Percentiles rank a stretch among this genome's conserved stretches.
phyloP scores from a whole-genome alignment of 202 grass and related monocot species.

The Panicum hallii region DNA sequence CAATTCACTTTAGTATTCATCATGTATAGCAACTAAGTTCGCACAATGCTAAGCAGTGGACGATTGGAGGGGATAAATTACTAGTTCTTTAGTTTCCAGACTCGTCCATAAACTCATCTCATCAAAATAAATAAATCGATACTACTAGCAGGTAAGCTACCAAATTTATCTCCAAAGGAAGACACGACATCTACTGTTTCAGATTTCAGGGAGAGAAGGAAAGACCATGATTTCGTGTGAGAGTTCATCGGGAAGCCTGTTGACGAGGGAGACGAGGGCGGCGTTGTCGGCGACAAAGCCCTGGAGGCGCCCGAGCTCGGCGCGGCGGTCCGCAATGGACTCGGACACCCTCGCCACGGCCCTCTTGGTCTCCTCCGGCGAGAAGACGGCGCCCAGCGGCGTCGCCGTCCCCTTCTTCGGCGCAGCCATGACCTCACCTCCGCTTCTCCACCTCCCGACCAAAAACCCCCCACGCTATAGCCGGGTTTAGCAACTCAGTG shows the following conservation, averaged over 20 bases:
- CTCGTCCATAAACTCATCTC: background rate
- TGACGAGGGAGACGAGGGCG: constrained; percentile 70
- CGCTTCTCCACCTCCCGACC: background rate
- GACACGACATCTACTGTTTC: background rate
- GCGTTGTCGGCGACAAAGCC: constrained; percentile 78
- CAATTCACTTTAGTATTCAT: background rate
- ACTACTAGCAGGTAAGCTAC: background rate
- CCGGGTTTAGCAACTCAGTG: background rate
- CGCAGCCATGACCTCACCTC: constrained; percentile 30
- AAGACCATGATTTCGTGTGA: constrained; percentile 90
- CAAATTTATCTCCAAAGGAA: background rate
- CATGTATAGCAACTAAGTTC: background rate
- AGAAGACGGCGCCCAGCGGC: constrained; percentile 61
- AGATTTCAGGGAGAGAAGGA: background rate
- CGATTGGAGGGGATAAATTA: background rate
- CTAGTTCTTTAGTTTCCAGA: constrained; percentile 17
- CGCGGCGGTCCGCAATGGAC: constrained; percentile 53
- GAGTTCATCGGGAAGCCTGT: constrained; percentile 73
- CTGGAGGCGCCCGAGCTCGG: constrained; percentile 63
- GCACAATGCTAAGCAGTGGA: background rate
- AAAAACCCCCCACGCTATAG: background rate
- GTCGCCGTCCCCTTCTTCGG: constrained; percentile 62
- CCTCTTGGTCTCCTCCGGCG: constrained; percentile 58
- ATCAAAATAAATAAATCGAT: background rate
- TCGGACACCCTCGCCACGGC: constrained; percentile 61